phyloP scores from a whole-genome alignment of 1,284 basidiomycete genomes.

The Pseudozyma tsukubaensis region DNA sequence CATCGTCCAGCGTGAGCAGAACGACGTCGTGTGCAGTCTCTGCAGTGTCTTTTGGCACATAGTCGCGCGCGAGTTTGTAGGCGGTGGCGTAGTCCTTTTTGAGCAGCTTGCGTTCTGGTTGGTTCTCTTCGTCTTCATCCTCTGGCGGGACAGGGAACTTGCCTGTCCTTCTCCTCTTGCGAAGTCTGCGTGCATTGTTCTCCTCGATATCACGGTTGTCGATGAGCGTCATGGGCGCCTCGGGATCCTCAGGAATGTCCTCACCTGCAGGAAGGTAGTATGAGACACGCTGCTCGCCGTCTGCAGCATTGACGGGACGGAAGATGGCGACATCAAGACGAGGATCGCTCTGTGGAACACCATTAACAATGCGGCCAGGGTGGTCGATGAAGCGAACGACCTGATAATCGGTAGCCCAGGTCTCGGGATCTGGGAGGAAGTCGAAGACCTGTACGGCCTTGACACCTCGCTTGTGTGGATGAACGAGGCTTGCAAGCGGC shows the following conservation, averaged over 20 bases:
- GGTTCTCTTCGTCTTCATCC: constrained; percentile 12
- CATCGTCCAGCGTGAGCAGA: constrained; percentile 59
- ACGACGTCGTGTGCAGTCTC: constrained; percentile 51
- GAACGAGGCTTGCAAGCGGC: constrained; percentile 51
- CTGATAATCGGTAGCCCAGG: constrained; percentile 66
- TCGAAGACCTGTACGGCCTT: constrained; percentile 61
- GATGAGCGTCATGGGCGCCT: constrained; percentile 36
- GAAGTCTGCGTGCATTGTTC: constrained; percentile 52
- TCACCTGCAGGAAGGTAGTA: constrained; percentile 62
- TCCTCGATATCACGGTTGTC: constrained; percentile 43
- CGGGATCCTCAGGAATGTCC: constrained; percentile 44
- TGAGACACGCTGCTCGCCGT: constrained; percentile 61
- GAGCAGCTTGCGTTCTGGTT: constrained; percentile 24
- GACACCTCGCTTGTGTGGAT: constrained; percentile 63
- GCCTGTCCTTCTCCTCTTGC: constrained; percentile 60
- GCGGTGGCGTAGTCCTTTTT: constrained; percentile 54
- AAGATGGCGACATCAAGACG: constrained; percentile 59
- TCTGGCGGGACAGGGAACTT: constrained; percentile 45
- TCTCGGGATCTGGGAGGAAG: constrained; percentile 66
- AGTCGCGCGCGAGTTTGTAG: constrained; percentile 58
- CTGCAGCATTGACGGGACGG: constrained; percentile 55
- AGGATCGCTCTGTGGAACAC: constrained; percentile 52
- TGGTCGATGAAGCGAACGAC: constrained; percentile 65
- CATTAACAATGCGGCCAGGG: constrained; percentile 56
- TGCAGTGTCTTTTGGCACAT: constrained; percentile 55